Conservation (phyloP, 805 yeast genomes). For the Blastobotrys muscicola region DNA sequence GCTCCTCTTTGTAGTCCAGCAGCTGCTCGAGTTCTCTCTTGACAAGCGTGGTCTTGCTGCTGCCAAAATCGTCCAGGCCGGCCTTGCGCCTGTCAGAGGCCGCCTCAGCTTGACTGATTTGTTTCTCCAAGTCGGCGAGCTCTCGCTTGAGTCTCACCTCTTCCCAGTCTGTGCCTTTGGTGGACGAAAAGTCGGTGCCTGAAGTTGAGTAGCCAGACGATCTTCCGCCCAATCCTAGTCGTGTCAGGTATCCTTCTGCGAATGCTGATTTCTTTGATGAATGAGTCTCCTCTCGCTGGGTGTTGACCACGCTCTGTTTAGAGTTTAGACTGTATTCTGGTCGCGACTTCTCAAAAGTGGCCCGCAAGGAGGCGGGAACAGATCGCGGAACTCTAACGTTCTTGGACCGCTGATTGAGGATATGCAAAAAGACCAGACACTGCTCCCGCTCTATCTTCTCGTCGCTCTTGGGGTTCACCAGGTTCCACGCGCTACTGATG, state of each 20-base stretch:
- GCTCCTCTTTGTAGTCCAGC: conserved; percentile 63
- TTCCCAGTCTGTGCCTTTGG: conserved; percentile 72
- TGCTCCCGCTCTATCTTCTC: conserved; percentile 92
- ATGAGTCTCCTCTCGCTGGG: conserved; percentile 2
- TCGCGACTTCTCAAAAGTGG: conserved; percentile 79
- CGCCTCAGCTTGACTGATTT: conserved; percentile 46
- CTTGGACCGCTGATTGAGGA: conserved; percentile 79
- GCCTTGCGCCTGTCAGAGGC: conserved; percentile 34
- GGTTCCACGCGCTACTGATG: conserved; percentile 84
- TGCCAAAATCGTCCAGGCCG: conserved; percentile 25
- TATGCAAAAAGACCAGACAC: conserved; percentile 78
- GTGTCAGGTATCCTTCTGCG: conserved; percentile 42
- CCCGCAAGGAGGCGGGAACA: conserved; percentile 89
- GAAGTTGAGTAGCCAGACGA: conserved; percentile 24
- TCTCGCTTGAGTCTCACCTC: conserved; percentile 75
- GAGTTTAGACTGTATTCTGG: conserved; percentile 51
- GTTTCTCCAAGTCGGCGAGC: conserved; percentile 61
- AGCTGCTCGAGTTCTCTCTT: conserved; percentile 72
- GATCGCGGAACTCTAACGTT: conserved; percentile 81
- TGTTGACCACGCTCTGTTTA: conserved; percentile 37
- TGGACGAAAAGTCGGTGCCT: conserved; percentile 66
- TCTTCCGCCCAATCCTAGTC: conserved; percentile 41
- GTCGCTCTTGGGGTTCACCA: conserved; percentile 82
- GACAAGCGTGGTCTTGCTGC: conserved; percentile 30
- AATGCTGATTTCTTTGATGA: conserved; percentile 21